phyloP scores from a whole-genome alignment of 1,284 basidiomycete species.

The Apiotrichum sp. region DNA sequence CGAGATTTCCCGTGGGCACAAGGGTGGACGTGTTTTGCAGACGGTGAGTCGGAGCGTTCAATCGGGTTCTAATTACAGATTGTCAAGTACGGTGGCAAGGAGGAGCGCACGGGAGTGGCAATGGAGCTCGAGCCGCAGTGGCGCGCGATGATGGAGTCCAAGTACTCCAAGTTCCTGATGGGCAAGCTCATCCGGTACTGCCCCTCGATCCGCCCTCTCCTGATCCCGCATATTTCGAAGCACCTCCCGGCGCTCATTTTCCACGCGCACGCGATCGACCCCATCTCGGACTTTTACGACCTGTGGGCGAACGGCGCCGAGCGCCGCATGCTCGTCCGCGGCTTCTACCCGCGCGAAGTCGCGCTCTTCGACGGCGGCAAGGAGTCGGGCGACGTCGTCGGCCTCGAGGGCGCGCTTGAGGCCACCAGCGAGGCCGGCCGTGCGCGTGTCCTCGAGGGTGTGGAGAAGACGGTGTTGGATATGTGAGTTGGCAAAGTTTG shows the following conservation, averaged over 20 bases:
- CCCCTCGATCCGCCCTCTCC: constrained; percentile 58
- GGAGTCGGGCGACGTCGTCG: constrained; percentile 42
- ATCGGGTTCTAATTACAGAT: constrained; percentile 40
- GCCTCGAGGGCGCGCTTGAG: constrained; percentile 61
- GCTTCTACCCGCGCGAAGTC: constrained; percentile 83
- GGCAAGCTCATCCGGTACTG: constrained; percentile 72
- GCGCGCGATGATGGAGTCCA: constrained; percentile 68
- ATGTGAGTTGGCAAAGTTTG: constrained; percentile 55
- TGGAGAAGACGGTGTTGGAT: constrained; percentile 67
- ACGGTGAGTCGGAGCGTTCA: constrained; percentile 49
- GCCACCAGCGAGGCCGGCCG: constrained; percentile 59
- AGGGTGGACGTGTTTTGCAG: constrained; percentile 80
- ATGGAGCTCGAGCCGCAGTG: constrained; percentile 72
- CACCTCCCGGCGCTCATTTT: constrained; percentile 66
- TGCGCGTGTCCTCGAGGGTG: constrained; percentile 59
- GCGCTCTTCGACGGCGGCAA: constrained; percentile 66
- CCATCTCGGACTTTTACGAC: constrained; percentile 79
- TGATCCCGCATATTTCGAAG: constrained; percentile 69
- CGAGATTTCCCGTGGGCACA: constrained; percentile 81
- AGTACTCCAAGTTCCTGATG: constrained; percentile 87
- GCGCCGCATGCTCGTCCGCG: constrained; percentile 65
- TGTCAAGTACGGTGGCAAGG: constrained; percentile 73
- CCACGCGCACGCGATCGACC: constrained; percentile 72
- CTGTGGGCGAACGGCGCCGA: constrained; percentile 77
- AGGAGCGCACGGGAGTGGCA: constrained; percentile 70